Evolutionary conservation across 140 eudicot genomes (phyloP), one percentile per base, ranked within the genome.

Genomic region (Ambrosia hybrid): DNA sequence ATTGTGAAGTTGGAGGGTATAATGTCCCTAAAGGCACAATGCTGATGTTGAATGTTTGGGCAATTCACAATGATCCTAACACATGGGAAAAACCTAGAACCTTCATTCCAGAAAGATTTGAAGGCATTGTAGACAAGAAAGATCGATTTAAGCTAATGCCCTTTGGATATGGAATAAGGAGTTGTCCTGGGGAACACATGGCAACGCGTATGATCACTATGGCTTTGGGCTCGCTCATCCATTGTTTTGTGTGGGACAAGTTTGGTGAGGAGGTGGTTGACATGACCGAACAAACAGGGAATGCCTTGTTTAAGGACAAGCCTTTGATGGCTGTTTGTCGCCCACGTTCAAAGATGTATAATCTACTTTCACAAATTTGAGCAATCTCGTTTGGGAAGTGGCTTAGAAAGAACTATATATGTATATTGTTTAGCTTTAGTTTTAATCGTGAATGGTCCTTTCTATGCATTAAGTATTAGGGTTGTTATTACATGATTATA

Each of bases 141-240:
- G 79, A 79, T 21, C 68, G 79, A 12, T 77, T 83, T 49, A 77
- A 34, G 64, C 55, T 86, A 30, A 68, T 86, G 79, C 84, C 88
- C 0, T 83, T 83, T n/a, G 91, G 89, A 61, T 79, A 58, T 51
- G 87, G 89, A 68, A 68, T 81, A 67, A 86, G 89, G 57, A 82
- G 83, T 57, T 86, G 92, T 71, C 92, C 92, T 7, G 87, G 92
- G 7, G 85, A 86, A 75, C 66, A 76, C 38, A 73, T 81, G 78
- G 92, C 89, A 0, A 15, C 38, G 61, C 82, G 71, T 17, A 67
- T 79, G 57, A 70, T 81, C 51, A 74, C 75, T 55, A 56, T 81
- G 41, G 76, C 52, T 8, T 70, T 86, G 78, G 88, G 84, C 14
- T 69, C 82, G 2, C 82, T 86, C n/a, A 51, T 86, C 45, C 88